Conservation (phyloP, 805 yeast genomes). For the Lachancea waltii region DNA sequence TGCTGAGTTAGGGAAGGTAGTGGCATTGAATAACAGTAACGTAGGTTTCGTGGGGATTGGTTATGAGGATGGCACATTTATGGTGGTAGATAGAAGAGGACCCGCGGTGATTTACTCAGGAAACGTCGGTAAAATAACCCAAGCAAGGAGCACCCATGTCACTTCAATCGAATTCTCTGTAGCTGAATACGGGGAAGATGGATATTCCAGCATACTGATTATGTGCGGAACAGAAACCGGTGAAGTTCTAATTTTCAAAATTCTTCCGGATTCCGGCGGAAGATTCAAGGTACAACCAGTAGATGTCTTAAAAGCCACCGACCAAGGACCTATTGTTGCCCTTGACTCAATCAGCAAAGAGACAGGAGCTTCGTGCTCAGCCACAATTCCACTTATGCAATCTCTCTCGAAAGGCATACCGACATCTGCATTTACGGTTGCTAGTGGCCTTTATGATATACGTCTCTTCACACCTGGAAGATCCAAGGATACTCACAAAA, state of each 20-base stretch:
- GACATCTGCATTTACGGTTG: conserved; percentile 56
- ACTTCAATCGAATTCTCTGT: conserved; percentile 70
- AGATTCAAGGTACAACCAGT: conserved; percentile 51
- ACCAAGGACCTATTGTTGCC: conserved; percentile 41
- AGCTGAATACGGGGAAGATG: conserved; percentile 59
- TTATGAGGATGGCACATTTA: conserved; percentile 64
- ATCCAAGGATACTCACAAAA: conserved; percentile 56
- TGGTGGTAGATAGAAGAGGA: conserved; percentile 74
- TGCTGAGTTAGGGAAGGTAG: conserved; percentile 43
- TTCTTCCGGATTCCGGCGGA: conserved; percentile 59
- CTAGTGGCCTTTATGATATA: conserved; percentile 52
- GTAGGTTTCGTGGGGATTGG: conserved; percentile 83
- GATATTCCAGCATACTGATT: conserved; percentile 64
- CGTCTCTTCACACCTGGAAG: conserved; percentile 56
- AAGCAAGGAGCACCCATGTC: conserved; percentile 31
- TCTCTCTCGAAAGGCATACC: conserved; percentile 54
- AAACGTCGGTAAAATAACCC: conserved; percentile 25
- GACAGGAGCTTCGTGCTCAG: conserved; percentile 59
- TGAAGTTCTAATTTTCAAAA: conserved; percentile 55
- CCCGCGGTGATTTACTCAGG: conserved; percentile 57
- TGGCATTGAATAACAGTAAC: conserved; percentile 61
- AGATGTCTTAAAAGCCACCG: conserved; percentile 43
- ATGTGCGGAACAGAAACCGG: conserved; percentile 75
- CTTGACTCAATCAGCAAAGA: conserved; percentile 54
- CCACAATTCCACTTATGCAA: conserved; percentile 50